Evolutionary conservation across 495 filamentous ascomycete species (phyloP), one percentile per base, ranked within the genome.

Genomic region (Cudoniella acicularis): DNA sequence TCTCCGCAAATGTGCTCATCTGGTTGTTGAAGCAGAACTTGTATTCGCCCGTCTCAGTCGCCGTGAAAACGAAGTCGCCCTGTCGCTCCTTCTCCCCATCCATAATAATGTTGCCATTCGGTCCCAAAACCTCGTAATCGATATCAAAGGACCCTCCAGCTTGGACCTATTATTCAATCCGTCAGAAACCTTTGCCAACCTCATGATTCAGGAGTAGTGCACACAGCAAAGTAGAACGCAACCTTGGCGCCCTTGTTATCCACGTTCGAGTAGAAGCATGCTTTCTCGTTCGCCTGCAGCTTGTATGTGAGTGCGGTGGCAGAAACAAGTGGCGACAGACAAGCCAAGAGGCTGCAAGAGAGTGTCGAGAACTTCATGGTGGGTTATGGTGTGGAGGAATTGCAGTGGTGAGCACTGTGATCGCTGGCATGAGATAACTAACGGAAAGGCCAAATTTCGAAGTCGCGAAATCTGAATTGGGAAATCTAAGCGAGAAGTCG

Each of bases 11-110:
- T 1, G 93, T 98, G 65, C 89, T 94, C 89, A 98, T 96, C 67
- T 96, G 90, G 67, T 98, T 99, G 75, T 94, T 87, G 78, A 99
- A 98, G 82, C 95, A 99, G 74, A 98, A 97, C 55, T 83, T 83
- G 75, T 98, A 98, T 67, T 98, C 94, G 49, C 95, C 95, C n/a
- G 84, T 61, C 48, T 96, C 89, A 64, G 89, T 89, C 3, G 94
- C 95, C 1, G 95, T 97, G 71, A 99, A 99, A 30, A 98, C 95
- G 64, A 96, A 97, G 73, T 99, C 95, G 48, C 94, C 94, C 75
- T 98, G 94, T 56, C 94, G 80, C 72, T 99, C 94, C 73, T 96
- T 96, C 61, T 83, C 77, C 50, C 91, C 94, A 59, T 96, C 89
- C 65, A 97, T 72, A 52, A 99, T 88, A 53, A 88, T 74, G 72